A percentile compares a stretch with the other conserved stretches of the same genome.
phyloP scores from a whole-genome alignment of 257 asterid species.

The Solanum chmielewskii region DNA sequence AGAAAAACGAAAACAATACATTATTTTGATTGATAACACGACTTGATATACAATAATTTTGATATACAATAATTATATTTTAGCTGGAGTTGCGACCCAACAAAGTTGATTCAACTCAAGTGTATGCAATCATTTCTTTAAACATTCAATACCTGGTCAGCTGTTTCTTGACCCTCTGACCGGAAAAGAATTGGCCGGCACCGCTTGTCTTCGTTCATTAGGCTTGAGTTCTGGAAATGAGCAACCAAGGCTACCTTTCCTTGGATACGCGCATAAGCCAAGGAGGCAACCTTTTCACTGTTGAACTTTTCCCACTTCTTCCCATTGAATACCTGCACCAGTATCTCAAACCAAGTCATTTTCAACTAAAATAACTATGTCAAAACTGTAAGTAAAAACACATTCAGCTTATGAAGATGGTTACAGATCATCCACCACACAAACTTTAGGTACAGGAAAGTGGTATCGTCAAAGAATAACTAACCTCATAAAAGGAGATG shows the following conservation, averaged over 20 bases:
- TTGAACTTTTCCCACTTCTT: conserved; percentile 97
- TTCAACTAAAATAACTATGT: background rate
- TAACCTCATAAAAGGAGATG: conserved; percentile 73
- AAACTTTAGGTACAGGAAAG: background rate
- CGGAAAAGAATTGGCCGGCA: conserved; percentile 85
- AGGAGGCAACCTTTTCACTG: conserved; percentile 87
- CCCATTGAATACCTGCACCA: conserved; percentile 69
- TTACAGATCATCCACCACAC: background rate
- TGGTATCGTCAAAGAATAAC: conserved; percentile 3
- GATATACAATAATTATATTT: background rate
- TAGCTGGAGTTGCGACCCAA: background rate
- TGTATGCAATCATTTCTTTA: background rate
- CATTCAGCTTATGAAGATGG: background rate
- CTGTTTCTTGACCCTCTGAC: conserved; percentile 60
- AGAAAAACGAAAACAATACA: background rate
- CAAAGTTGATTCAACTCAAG: background rate
- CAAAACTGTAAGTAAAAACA: background rate
- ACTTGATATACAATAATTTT: background rate
- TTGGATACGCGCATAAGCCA: conserved; percentile 93
- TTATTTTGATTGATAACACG: background rate
- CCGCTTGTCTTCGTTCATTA: conserved; percentile 91
- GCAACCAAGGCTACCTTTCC: conserved; percentile 73
- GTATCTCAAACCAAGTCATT: background rate
- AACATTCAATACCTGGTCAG: conserved; percentile 35
- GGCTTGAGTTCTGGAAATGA: conserved; percentile 92